A percentile compares a stretch with the other conserved stretches of the same genome.
Conservation (phyloP, 768 basidiomycete species). For the Lactarius tabidus region DNA sequence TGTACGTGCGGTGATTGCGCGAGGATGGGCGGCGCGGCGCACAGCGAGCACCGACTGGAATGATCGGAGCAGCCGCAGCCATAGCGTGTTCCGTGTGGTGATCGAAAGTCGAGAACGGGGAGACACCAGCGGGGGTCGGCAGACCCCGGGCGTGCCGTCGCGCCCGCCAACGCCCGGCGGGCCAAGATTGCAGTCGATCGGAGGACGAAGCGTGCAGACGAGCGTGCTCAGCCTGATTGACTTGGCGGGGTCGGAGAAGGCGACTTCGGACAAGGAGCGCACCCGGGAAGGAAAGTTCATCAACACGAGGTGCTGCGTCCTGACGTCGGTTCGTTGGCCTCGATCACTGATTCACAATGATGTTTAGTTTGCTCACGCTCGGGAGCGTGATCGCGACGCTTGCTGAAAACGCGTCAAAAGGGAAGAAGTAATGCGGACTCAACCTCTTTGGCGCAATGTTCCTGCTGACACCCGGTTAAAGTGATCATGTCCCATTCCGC, state of each 20-base stretch:
- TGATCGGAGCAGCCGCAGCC: slow-evolving; percentile 88
- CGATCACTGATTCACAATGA: slow-evolving; percentile 6
- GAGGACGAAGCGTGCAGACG: slow-evolving; percentile 74
- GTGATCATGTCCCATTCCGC: slow-evolving; percentile 90
- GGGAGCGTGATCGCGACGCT: slow-evolving; percentile 91
- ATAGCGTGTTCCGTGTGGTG: slow-evolving; percentile 90
- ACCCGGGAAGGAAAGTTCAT: slow-evolving; percentile 97
- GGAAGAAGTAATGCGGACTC: slow-evolving; percentile 50
- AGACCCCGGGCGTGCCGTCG: slow-evolving; percentile 47
- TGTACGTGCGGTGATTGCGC: slow-evolving; percentile 77
- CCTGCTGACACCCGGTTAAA: slow-evolving; percentile 28
- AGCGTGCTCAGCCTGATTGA: slow-evolving; percentile 87
- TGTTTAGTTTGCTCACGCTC: slow-evolving; percentile 75
- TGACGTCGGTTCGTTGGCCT: not conserved
- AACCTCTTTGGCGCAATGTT: not conserved
- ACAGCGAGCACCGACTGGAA: slow-evolving; percentile 99
- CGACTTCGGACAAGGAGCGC: slow-evolving; percentile 91
- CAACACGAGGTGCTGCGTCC: slow-evolving; percentile 67
- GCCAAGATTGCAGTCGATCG: slow-evolving; percentile 67
- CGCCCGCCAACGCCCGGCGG: slow-evolving; percentile 52
- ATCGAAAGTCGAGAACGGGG: slow-evolving; percentile 80
- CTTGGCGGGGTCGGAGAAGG: slow-evolving; percentile 94
- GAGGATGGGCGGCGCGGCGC: slow-evolving; percentile 82
- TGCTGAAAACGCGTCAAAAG: slow-evolving; percentile 79
- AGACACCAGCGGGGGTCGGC: slow-evolving; percentile 44